phyloP scores from a whole-genome alignment of 164 flowering plant species.

The Echeveria elegans region DNA sequence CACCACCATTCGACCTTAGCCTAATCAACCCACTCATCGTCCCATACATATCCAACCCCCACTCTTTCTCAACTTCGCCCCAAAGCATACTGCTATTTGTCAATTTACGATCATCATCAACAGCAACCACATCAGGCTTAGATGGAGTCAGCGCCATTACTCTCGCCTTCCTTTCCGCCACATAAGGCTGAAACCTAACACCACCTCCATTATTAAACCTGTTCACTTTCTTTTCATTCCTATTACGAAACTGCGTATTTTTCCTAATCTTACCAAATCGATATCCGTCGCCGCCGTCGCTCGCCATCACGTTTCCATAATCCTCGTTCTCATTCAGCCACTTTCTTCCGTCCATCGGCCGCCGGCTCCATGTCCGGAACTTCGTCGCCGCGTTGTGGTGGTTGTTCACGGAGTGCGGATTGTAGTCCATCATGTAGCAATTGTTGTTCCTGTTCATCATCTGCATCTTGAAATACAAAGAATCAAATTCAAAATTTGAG shows the following conservation, averaged over 20 bases:
- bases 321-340: background rate
- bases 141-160: background rate
- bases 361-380: background rate
- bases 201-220: background rate
- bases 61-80: background rate
- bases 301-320: background rate
- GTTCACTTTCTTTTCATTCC: background rate
- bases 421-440: too few species aligned
- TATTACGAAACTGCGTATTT: background rate
- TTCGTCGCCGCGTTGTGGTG: background rate
- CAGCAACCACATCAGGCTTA: background rate
- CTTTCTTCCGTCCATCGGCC: background rate
- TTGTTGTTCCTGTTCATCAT: background rate
- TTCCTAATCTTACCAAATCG: background rate
- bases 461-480: background rate
- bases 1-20: background rate
- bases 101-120: background rate
- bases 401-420: background rate
- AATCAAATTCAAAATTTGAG: background rate
- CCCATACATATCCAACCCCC: conserved; percentile 1
- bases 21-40: conserved; percentile 2
- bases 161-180: background rate
- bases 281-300: background rate
- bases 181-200: background rate
- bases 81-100: background rate